Evolutionary conservation across 2,329 filamentous ascomycete species (phyloP).

Genomic region (Phaeoacremonium minimum): DNA sequence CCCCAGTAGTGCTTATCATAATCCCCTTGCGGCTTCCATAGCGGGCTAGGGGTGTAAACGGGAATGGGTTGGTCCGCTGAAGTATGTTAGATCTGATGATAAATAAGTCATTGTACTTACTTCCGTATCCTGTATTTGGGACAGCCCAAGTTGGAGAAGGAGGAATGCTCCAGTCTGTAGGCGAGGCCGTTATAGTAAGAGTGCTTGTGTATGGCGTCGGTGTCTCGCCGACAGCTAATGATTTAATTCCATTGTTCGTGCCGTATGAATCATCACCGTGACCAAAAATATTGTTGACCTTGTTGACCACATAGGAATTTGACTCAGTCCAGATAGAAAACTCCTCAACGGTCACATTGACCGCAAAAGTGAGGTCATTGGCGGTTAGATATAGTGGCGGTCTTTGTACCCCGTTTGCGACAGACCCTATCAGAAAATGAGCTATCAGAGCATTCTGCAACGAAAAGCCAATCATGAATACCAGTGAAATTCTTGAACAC

Average conservation of each 20-base stretch:
- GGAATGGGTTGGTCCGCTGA: slow-evolving; percentile 19
- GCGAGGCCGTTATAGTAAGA: slow-evolving; percentile 21
- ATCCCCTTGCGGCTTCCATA: slow-evolving; percentile 13
- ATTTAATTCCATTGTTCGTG: slow-evolving; percentile 10
- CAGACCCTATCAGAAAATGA: slow-evolving; percentile 15
- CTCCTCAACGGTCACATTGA: slow-evolving; percentile 23
- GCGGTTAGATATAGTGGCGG: slow-evolving; percentile 23
- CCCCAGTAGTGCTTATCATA: slow-evolving; percentile 25
- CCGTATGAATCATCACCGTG: slow-evolving; percentile 20
- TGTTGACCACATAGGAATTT: slow-evolving; percentile 18
- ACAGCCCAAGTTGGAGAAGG: slow-evolving; percentile 22
- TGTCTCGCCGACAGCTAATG: slow-evolving; percentile 5
- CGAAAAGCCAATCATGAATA: not conserved
- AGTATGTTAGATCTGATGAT: slow-evolving; percentile 9
- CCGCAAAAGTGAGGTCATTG: slow-evolving; percentile 23
- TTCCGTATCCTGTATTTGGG: slow-evolving; percentile 24
- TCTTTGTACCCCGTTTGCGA: slow-evolving; percentile 20
- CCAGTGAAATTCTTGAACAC: slow-evolving; percentile 22
- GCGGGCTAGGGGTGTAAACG: slow-evolving; percentile 18
- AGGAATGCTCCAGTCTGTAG: slow-evolving; percentile 19
- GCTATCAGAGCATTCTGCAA: too few relatives aligned
- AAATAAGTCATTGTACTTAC: slow-evolving; percentile 6
- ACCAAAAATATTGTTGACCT: slow-evolving; percentile 28
- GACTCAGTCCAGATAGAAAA: slow-evolving; percentile 28
- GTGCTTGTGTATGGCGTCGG: slow-evolving; percentile 20